Evolutionary conservation across 495 filamentous ascomycete genomes (phyloP), one percentile per base, ranked within the genome.

Genomic region (Aspergillus affinis): DNA sequence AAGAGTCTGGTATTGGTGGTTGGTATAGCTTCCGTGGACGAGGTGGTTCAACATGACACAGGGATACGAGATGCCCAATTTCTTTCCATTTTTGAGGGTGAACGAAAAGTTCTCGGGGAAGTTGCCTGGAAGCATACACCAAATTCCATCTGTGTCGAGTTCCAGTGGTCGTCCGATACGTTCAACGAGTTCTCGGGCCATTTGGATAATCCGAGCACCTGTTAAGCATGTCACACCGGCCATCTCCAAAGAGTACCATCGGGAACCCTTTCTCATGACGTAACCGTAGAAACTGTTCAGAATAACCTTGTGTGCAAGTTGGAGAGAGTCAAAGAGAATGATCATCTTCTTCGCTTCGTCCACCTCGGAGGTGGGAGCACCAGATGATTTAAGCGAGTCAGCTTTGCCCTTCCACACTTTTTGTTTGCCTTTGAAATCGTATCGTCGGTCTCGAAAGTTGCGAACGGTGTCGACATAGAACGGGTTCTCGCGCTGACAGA

Each of bases 221-320:
- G 94, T 99, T 58, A 99, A 75, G 78, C 94, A 99, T 29, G 94
- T 99, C 19, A 99, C 95, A 68, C 94, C 94, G 13, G 94, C 94
- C 94, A 99, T 99, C 72, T 98, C 94, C 90, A 99, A 90, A 44
- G 95, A 98, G 70, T 98, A 99, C 94, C 94, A 99, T 52, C 94
- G 83, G 46, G 93, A 97, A 6, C 94, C 94, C 72, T 99, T 99
- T 74, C 94, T 82, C 94, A 99, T 99, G 62, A 98, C 94, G 70
- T 99, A 99, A 55, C 94, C 94, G 65, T 99, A 99, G 79, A 99
- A 99, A 67, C 90, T 94, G 81, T 99, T 99, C 54, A 99, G 74
- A 79, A 99, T 99, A 77, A 97, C 93, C 69, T 99, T 99, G 76
- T 98, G 94, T 0, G 94, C 94, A 69, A 99, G 80, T 71, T 99